Evolutionary conservation across 441 rosid species (phyloP).

Genomic region (Adansonia rubrostipa): DNA sequence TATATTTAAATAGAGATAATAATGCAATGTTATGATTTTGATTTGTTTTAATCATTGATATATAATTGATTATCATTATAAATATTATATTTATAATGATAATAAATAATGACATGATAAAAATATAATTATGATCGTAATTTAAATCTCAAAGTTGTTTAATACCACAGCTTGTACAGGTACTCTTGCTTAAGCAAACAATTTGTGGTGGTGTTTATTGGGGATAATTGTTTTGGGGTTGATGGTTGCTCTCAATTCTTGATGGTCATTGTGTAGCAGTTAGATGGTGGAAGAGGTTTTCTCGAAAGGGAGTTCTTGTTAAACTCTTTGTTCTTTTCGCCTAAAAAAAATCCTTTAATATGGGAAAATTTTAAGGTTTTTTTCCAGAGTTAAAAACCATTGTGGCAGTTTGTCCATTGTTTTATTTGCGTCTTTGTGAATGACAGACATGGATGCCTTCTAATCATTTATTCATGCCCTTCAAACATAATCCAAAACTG

Average conservation of each 20-base stretch:
- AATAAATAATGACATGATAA: no score
- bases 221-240: neutral
- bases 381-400: neutral
- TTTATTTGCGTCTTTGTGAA: no score
- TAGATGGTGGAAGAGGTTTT: slow-evolving; percentile 21
- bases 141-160: no score
- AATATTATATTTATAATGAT: no score
- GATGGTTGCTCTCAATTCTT: neutral
- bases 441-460: no score
- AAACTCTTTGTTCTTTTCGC: slow-evolving; percentile 18
- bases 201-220: slow-evolving; percentile 22
- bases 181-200: slow-evolving; percentile 56
- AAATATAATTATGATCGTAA: no score
- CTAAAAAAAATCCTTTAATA: slow-evolving; percentile 19
- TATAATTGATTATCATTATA: no score
- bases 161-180: slow-evolving; percentile 62
- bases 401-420: slow-evolving; percentile 4
- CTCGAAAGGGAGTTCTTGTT: slow-evolving; percentile 8
- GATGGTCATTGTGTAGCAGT: slow-evolving; percentile 11
- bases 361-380: neutral
- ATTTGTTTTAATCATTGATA: no score
- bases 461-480: neutral
- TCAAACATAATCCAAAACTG: neutral
- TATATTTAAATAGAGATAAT: no score
- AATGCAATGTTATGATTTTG: no score